Base-by-base conservation (phyloP, 2,329 filamentous ascomycete genomes). In the Ophiocordyceps sinensis region DNA sequence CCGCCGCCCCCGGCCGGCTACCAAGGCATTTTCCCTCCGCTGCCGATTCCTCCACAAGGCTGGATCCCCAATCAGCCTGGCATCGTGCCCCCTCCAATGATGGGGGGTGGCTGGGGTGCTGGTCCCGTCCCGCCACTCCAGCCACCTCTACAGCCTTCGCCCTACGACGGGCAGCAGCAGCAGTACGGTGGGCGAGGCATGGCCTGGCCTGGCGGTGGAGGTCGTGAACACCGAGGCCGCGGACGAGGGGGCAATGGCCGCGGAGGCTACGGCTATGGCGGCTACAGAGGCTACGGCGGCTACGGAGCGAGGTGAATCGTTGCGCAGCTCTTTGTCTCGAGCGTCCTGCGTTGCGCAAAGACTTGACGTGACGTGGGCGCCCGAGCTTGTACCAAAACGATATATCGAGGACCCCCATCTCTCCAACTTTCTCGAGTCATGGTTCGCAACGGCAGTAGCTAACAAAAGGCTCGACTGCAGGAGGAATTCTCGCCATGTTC, bases 21-120 rank as follows among this genome's bases (percentile, higher is more conserved):
- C 40, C 55, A 58, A 38, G 65, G 64, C 3, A 56, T 58, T 11
- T 69, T 66, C 65, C 65, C 64, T 6, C 57, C 55, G 2, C n/a
- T n/a, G n/a, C n/a, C n/a, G n/a, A n/a, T n/a, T n/a, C n/a, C n/a
- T n/a, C n/a, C n/a, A n/a, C n/a, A 50, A 40, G 48, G 41, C 37
- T 61, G 57, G 58, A 53, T 50, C 8, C 47, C 51, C 4, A 52
- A 58, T 34, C 48, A 37, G 14, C 28, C 53, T 17, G 44, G 47
- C 21, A 49, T 56, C 44, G 45, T 49, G 36, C 41, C 48, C 9
- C 45, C 47, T 12, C 53, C 50, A 31, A 55, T 54, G 48, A 50
- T 54, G 44, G 21, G 36, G 5, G 50, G 50, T 21, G 47, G 48
- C 3, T 56, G 54, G 55, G 49, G 41, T 15, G 28, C 44, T 10